Base-by-base conservation (phyloP, 352 stramenopile genomes). In the Phytophthora chlamydospora region DNA sequence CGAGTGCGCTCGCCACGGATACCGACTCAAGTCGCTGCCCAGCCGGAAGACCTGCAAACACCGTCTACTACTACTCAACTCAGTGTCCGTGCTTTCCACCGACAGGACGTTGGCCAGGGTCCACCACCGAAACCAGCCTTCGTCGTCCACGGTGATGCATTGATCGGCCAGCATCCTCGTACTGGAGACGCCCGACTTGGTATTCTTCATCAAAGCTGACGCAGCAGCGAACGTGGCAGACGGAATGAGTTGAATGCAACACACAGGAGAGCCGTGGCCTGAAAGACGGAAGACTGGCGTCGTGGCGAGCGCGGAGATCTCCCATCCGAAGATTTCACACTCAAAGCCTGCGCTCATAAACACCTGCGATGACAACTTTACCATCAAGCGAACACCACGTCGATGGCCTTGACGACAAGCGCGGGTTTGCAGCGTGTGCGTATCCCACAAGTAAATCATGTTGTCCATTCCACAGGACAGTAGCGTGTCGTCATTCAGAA, bases 51-150 rank as follows among this genome's bases (percentile, higher is more conserved):
- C 84, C 38, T 93, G 80, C 2, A 93, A 47, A 53, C 82, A 93
- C 0, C 78, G 76, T 32, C 64, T 39, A 45, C 67, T 81, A n/a
- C 62, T 80, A 52, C 68, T 87, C 17, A 85, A 61, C 42, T 85
- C 76, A 1, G 75, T 53, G 21, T 85, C 77, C 17, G 69, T 90
- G 43, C 79, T 85, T 29, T 93, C 85, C 13, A 80, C 75, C 0
- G 82, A 85, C 3, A 88, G 55, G 6, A 91, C 74, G 34, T 87
- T 80, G 9, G 68, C 65, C 14, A 93, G 66, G 13, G 81, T 91
- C 82, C 85, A 93, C 85, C 85, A 93, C 56, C 88, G 89, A 59
- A 93, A 91, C 78, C 81, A 93, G 29, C 85, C 85, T 19, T 90
- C 85, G 47, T 93, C 82, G 33, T 93, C 85, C 33, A 91, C 73